Evolutionary conservation across 345 rosid species (phyloP).

Genomic region (Citrus hindsii): DNA sequence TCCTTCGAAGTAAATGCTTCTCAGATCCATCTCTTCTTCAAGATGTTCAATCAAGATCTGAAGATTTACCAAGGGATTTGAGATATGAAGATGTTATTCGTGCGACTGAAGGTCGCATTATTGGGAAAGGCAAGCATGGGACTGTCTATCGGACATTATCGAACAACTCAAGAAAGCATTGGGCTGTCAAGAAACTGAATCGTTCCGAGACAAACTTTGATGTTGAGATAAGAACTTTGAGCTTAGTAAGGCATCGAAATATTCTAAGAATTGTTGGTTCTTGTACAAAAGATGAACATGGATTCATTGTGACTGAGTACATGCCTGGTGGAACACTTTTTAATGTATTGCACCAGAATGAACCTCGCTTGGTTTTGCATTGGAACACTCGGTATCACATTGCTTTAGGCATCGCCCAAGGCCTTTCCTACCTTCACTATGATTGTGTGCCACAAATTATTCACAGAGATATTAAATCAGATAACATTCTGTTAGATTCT

Average conservation of each 20-base stretch:
- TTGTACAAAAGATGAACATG: constrained; percentile 29
- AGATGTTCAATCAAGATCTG: constrained; percentile 12
- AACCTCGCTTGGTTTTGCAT: constrained; percentile 19
- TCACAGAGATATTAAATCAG: constrained; percentile 36
- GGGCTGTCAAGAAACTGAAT: constrained; percentile 43
- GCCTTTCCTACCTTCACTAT: constrained; percentile 39
- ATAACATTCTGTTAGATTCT: constrained; percentile 35
- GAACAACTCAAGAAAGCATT: constrained; percentile 16
- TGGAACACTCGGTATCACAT: constrained; percentile 30
- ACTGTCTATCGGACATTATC: constrained; percentile 37
- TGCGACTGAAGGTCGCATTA: constrained; percentile 35
- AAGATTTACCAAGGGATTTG: constrained; percentile 30
- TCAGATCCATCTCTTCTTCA: constrained; percentile 24
- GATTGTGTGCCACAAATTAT: constrained; percentile 41
- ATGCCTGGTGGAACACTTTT: constrained; percentile 37
- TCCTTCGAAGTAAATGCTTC: constrained; percentile 4
- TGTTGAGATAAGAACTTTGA: constrained; percentile 30
- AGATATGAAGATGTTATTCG: constrained; percentile 34
- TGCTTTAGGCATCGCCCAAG: constrained; percentile 37
- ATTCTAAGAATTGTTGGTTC: constrained; percentile 31
- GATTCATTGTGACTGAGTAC: constrained; percentile 30
- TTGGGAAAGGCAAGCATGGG: constrained; percentile 45
- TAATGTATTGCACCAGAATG: constrained; percentile 24
- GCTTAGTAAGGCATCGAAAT: constrained; percentile 32
- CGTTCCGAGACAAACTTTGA: constrained; percentile 25